These are phyloP conservation scores for Penicillium hordei DNA, from an alignment of 2,329 filamentous ascomycete species.

Conservation along the genomic window DNA sequence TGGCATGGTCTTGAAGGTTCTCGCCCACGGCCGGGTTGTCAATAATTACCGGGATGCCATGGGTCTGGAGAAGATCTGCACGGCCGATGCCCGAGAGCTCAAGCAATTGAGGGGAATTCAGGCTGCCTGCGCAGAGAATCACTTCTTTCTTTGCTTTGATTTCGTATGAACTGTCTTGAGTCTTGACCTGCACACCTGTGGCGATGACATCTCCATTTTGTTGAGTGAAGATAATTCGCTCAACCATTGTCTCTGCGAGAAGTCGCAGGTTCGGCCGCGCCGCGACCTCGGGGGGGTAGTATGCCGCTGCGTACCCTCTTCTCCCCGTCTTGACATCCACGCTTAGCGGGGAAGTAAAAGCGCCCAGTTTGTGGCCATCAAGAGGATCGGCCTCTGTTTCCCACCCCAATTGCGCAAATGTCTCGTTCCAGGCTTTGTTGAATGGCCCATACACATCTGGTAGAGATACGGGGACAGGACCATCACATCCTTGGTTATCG, in stretches of 20 bases:
- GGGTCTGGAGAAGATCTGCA: conserved; percentile 42
- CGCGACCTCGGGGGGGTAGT: conserved; percentile 43
- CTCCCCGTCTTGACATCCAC: conserved; percentile 33
- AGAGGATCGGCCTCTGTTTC: conserved; percentile 34
- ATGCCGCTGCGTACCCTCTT: conserved; percentile 44
- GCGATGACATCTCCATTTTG: conserved; percentile 21
- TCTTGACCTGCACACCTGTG: conserved; percentile 21
- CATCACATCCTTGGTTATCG: conserved; percentile 18
- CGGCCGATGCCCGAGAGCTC: conserved; percentile 63
- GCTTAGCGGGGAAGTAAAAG: conserved; percentile 39
- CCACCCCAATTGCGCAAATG: conserved; percentile 22
- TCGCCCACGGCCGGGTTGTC: conserved; percentile 50
- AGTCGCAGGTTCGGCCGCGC: conserved; percentile 48
- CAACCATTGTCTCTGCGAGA: conserved; percentile 48
- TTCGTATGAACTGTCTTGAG: conserved; percentile 17
- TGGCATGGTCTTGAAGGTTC: conserved; percentile 53
- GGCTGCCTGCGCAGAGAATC: conserved; percentile 59
- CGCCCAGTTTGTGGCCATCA: conserved; percentile 40
- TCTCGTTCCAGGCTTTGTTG: conserved; percentile 27
- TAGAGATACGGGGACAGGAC: conserved; percentile 22
- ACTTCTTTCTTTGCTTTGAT: conserved; percentile 51
- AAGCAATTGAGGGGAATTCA: conserved; percentile 58
- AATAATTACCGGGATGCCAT: conserved; percentile 46
- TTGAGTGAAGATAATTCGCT: conserved; percentile 47
- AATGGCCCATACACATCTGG: conserved; percentile 36